Percentiles rank a stretch among this genome's conserved stretches.
Evolutionary conservation across 176 grass and related monocot genomes (phyloP).

Genomic region (Juncus effusus): DNA sequence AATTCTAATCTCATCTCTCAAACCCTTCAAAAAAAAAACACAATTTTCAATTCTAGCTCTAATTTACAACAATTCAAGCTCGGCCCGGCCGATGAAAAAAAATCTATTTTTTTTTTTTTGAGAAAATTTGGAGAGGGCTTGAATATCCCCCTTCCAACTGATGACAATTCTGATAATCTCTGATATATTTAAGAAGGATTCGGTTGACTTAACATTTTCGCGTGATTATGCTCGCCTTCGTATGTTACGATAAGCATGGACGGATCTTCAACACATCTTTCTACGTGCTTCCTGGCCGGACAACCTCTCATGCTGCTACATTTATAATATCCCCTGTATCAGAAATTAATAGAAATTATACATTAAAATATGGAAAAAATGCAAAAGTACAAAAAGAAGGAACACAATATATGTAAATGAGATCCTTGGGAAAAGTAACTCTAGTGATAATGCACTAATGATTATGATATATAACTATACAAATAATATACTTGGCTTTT

Average conservation of each 20-base stretch:
- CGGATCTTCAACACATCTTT: conserved; percentile 72
- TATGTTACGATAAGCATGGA: conserved; percentile 79
- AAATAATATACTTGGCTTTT: too few species aligned
- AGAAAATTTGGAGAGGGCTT: neutral
- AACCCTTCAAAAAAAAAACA: conserved; percentile 1
- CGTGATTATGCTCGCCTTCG: conserved; percentile 79
- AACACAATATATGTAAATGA: too few species aligned
- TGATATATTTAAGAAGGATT: conserved; percentile 9
- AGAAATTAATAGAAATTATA: too few species aligned
- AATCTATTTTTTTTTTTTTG: neutral
- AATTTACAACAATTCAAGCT: too few species aligned
- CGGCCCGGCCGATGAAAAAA: too few species aligned
- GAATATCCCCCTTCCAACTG: neutral
- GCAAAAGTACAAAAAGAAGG: too few species aligned
- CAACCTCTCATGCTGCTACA: conserved; percentile 85
- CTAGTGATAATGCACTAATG: too few species aligned
- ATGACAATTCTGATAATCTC: neutral
- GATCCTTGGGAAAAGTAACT: too few species aligned
- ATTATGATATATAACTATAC: too few species aligned
- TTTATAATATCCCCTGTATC: conserved; percentile 90
- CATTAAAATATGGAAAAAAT: too few species aligned
- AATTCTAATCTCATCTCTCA: neutral
- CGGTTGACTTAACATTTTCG: conserved; percentile 29
- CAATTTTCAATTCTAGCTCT: neutral
- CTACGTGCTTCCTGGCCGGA: conserved; percentile 75